Conservation (phyloP, 495 filamentous ascomycete genomes). For the Stereocaulon alpinum region DNA sequence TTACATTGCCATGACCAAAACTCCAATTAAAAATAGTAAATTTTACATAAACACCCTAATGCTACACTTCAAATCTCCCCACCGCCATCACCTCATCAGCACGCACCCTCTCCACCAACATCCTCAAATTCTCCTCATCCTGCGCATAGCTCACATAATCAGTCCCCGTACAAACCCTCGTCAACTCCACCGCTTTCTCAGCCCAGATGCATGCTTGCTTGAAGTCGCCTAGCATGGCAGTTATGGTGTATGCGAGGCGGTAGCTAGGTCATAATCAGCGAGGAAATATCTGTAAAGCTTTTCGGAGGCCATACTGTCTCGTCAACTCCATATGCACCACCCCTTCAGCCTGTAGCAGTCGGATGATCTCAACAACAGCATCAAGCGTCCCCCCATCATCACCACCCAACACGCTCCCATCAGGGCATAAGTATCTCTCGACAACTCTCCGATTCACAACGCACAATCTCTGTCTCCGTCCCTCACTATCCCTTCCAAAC, state of each 20-base stretch:
- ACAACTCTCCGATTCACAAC: neutral
- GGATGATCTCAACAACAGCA: neutral
- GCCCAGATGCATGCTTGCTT: neutral
- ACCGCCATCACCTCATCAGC: too few relatives aligned
- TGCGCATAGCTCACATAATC: neutral
- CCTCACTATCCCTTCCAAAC: neutral
- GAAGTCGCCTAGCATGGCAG: neutral
- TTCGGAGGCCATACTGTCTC: neutral
- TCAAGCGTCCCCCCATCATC: neutral
- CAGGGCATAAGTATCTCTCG: neutral
- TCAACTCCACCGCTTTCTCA: neutral
- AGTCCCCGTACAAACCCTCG: neutral
- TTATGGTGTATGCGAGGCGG: neutral
- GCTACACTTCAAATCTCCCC: too few relatives aligned
- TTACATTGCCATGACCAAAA: too few relatives aligned
- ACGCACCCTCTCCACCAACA: neutral
- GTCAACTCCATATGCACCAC: neutral
- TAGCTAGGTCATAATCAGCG: neutral
- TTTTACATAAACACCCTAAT: too few relatives aligned
- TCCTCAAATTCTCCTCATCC: neutral
- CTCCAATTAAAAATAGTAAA: too few relatives aligned
- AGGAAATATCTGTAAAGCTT: too few relatives aligned
- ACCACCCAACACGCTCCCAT: neutral
- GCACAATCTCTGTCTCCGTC: neutral
- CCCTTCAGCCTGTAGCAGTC: neutral